Conservation (phyloP, 148 eudicot species). For the Fagopyrum tataricum region DNA sequence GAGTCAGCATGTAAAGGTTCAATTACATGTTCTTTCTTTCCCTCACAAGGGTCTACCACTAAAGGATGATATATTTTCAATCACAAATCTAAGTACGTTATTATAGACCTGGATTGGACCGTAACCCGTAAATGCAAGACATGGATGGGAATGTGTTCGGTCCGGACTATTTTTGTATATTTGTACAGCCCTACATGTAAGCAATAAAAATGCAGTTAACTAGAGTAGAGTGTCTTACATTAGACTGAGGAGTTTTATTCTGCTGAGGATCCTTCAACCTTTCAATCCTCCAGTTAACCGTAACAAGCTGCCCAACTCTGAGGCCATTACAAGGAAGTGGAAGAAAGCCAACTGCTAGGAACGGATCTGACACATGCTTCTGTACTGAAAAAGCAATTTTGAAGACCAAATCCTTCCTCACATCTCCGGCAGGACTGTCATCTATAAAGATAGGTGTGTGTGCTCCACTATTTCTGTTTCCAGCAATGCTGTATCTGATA, state of each 20-base stretch:
- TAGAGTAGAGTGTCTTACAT: constrained; percentile 32
- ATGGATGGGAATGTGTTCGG: too few relatives aligned
- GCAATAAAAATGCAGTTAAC: too few relatives aligned
- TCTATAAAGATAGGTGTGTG: constrained; percentile 56
- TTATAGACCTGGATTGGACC: too few relatives aligned
- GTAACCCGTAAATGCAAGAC: too few relatives aligned
- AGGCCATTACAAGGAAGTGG: constrained; percentile 81
- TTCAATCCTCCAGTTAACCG: constrained; percentile 92
- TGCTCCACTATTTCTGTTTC: constrained; percentile 67
- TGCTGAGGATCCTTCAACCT: constrained; percentile 63
- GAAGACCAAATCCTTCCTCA: constrained; percentile 39
- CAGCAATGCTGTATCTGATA: constrained; percentile 60
- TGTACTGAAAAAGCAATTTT: constrained; percentile 72
- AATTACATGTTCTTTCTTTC: too few relatives aligned
- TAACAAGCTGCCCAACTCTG: constrained; percentile 80
- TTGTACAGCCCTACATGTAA: too few relatives aligned
- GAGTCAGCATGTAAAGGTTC: too few relatives aligned
- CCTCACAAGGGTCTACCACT: too few relatives aligned
- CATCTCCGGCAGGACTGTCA: constrained; percentile 24
- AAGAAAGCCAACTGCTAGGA: constrained; percentile 92
- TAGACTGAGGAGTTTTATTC: constrained; percentile 29
- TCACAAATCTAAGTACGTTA: too few relatives aligned
- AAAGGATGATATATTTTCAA: too few relatives aligned
- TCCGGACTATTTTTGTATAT: too few relatives aligned
- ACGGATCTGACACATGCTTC: constrained; percentile 87